Evolutionary conservation across 1,284 basidiomycete species (phyloP).

Genomic region (Puccinia novopanici): DNA sequence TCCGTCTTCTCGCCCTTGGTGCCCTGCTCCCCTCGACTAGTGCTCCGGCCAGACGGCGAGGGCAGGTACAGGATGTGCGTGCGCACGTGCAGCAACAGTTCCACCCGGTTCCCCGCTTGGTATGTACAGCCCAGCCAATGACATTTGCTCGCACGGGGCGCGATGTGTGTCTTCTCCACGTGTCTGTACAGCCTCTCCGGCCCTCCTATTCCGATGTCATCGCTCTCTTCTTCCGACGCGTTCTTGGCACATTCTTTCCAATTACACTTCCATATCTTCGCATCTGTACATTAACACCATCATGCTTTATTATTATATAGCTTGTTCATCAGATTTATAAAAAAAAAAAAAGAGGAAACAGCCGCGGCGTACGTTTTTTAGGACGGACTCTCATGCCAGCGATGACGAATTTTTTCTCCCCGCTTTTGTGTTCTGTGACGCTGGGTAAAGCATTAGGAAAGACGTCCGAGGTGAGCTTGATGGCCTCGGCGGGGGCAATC

Average conservation of each 20-base stretch:
- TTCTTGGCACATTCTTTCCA: conserved; percentile 45
- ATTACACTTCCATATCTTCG: conserved; percentile 23
- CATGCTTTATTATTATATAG: neutral
- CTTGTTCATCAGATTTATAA: neutral
- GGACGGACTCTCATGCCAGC: conserved; percentile 33
- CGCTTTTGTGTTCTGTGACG: conserved; percentile 31
- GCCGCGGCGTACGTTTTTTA: neutral
- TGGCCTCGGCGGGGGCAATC: conserved; percentile 47
- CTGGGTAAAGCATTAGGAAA: conserved; percentile 42
- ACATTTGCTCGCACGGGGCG: conserved; percentile 1
- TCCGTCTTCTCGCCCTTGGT: neutral
- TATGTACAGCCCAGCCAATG: conserved; percentile 33
- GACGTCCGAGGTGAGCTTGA: conserved; percentile 45
- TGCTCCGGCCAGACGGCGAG: neutral
- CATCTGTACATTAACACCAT: neutral
- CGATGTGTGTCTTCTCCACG: conserved; percentile 20
- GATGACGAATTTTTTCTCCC: conserved; percentile 46
- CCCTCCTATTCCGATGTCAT: neutral
- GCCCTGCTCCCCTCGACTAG: neutral
- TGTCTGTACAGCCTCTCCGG: conserved; percentile 15
- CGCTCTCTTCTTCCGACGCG: neutral
- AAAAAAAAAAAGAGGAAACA: conserved; percentile 11
- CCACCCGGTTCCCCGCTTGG: neutral
- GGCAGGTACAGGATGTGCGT: conserved; percentile 18
- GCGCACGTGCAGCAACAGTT: conserved; percentile 22